These are phyloP conservation scores for Phalaenopsis aphrodite DNA, from an alignment of 106 monocot species.

Conservation along the genomic window DNA sequence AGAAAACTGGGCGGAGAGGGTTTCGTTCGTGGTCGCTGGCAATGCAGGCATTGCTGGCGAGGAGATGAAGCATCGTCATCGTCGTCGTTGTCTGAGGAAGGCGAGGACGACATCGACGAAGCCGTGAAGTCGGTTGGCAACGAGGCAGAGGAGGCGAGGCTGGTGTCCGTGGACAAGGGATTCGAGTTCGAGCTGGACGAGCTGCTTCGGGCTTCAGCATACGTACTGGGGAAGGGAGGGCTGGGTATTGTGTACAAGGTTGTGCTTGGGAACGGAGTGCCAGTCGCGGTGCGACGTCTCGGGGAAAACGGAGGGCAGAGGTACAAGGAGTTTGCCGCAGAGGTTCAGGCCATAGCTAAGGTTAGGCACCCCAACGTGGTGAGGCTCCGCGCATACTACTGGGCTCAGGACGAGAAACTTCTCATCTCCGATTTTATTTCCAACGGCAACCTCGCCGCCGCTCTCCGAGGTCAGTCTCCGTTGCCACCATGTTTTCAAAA, in stretches of 20 bases:
- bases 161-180: slow-evolving; percentile 74
- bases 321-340: slow-evolving; percentile 77
- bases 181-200: slow-evolving; percentile 78
- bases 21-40: not conserved
- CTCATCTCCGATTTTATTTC: slow-evolving; percentile 72
- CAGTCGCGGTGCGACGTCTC: slow-evolving; percentile 73
- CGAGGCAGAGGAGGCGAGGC: slow-evolving; percentile 12
- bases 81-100: not conserved
- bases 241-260: slow-evolving; percentile 92
- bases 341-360: slow-evolving; percentile 53
- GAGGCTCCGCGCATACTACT: slow-evolving; percentile 72
- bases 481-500: not conserved
- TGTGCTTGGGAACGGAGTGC: slow-evolving; percentile 66
- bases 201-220: slow-evolving; percentile 81
- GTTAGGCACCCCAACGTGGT: slow-evolving; percentile 73
- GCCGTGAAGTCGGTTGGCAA: not conserved
- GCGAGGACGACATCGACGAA: slow-evolving; percentile 6
- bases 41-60: not conserved
- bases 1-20: slow-evolving; percentile 17
- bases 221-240: slow-evolving; percentile 83
- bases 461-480: slow-evolving; percentile 47
- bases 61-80: not conserved
- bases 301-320: slow-evolving; percentile 40
- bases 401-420: slow-evolving; percentile 85
- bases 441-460: slow-evolving; percentile 74